These are phyloP conservation scores for Medicago lupulina DNA, from an alignment of 306 rosid genomes.

Conservation along the genomic window DNA sequence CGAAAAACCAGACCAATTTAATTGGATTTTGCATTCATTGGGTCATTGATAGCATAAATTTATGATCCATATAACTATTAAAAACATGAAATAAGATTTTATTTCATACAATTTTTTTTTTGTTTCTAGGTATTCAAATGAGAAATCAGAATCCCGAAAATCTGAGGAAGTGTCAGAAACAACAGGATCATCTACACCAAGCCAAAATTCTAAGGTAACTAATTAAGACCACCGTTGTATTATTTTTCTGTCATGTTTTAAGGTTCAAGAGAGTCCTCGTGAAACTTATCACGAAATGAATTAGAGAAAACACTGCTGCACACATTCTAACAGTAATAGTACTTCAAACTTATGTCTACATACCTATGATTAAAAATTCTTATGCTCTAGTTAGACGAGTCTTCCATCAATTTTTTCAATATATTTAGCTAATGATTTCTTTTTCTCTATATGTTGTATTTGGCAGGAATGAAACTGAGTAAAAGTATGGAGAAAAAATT, in stretches of 20 bases:
- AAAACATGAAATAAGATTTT: no score
- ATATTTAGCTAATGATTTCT: constrained; percentile 28
- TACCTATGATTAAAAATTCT: neutral
- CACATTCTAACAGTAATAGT: constrained; percentile 9
- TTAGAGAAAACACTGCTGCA: constrained; percentile 29
- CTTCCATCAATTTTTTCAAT: constrained; percentile 3
- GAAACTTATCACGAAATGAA: constrained; percentile 25
- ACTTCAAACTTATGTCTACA: neutral
- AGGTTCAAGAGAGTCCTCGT: neutral
- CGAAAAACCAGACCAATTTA: no score
- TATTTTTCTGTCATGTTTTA: neutral
- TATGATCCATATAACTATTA: no score
- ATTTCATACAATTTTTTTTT: no score
- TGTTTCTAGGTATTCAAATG: no score
- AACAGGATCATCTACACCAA: constrained; percentile 54
- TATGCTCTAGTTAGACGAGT: neutral
- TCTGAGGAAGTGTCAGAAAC: constrained; percentile 53
- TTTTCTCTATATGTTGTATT: constrained; percentile 16
- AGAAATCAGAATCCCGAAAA: constrained; percentile 6
- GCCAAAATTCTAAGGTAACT: constrained; percentile 58
- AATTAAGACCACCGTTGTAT: neutral
- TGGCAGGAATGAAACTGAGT: constrained; percentile 43
- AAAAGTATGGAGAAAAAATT: neutral
- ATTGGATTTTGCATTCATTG: no score
- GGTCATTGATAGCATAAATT: no score